A percentile compares a stretch with the other conserved stretches of the same genome.
These are phyloP conservation scores for Pythium rhizo-oryzae DNA, from an alignment of 352 stramenopile genomes.

Conservation along the genomic window DNA sequence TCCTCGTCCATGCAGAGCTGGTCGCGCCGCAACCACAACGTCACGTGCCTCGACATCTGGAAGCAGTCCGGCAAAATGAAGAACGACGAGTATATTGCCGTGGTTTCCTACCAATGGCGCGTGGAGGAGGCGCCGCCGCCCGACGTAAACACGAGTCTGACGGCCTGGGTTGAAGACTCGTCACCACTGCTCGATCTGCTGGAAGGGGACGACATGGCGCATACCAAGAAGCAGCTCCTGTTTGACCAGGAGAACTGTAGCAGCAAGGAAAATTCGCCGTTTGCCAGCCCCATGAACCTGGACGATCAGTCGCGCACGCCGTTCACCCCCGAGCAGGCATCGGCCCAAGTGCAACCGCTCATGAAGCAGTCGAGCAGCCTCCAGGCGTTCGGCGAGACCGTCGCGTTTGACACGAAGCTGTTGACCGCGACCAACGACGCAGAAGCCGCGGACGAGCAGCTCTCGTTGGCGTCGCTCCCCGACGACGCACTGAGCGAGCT, in stretches of 20 bases:
- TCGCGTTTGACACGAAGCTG: slow-evolving; percentile 22
- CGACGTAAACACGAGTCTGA: slow-evolving; percentile 9
- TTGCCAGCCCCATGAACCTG: slow-evolving; percentile 15
- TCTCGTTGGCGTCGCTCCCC: slow-evolving; percentile 20
- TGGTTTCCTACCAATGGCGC: slow-evolving; percentile 70
- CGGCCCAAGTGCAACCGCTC: slow-evolving; percentile 10
- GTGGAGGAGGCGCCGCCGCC: slow-evolving; percentile 1
- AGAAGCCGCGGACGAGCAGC: not conserved
- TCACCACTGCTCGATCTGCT: slow-evolving; percentile 19
- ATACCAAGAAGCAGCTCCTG: slow-evolving; percentile 18
- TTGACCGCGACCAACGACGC: no score
- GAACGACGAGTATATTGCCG: slow-evolving; percentile 69
- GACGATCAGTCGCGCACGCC: not conserved
- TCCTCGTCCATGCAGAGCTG: slow-evolving; percentile 21
- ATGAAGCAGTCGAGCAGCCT: slow-evolving; percentile 18
- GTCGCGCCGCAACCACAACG: slow-evolving; percentile 43
- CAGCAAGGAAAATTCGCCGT: slow-evolving; percentile 23
- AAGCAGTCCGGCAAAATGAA: slow-evolving; percentile 59
- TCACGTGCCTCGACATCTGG: slow-evolving; percentile 80
- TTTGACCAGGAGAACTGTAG: slow-evolving; percentile 25
- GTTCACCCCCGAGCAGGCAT: not conserved
- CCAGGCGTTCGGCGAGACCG: slow-evolving; percentile 22
- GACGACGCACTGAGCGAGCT: slow-evolving; percentile 25
- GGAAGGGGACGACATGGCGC: not conserved
- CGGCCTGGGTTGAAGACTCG: slow-evolving; percentile 17